Evolutionary conservation across 2,329 filamentous ascomycete species (phyloP).

Genomic region (Penicillium sp.): DNA sequence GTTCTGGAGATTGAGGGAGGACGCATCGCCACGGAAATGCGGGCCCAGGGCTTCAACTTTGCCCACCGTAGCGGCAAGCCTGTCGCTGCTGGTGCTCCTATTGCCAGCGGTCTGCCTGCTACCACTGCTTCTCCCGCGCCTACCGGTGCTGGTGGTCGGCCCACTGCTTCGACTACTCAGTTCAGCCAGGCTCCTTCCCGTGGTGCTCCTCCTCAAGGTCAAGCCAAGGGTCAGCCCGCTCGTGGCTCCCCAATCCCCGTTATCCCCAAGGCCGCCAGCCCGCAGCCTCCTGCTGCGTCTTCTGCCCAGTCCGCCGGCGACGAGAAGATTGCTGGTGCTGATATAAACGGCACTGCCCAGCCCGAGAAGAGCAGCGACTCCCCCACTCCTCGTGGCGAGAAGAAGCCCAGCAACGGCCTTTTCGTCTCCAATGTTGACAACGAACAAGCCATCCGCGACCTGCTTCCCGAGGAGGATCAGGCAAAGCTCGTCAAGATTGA

Average conservation of each 20-base stretch:
- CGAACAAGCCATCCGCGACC: constrained; percentile 78
- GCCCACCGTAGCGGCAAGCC: constrained; percentile 90
- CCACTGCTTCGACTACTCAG: constrained; percentile 42
- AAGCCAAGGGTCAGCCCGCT: constrained; percentile 37
- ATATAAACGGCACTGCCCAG: constrained; percentile 57
- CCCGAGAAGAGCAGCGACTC: constrained; percentile 47
- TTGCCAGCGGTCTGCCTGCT: constrained; percentile 32
- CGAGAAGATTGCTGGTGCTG: constrained; percentile 56
- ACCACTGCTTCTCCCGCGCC: constrained; percentile 41
- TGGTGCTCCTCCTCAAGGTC: constrained; percentile 32
- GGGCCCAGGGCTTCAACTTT: constrained; percentile 98
- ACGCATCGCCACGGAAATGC: constrained; percentile 97
- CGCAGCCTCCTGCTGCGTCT: constrained; percentile 41
- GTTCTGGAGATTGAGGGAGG: constrained; percentile 94
- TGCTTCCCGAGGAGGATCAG: constrained; percentile 83
- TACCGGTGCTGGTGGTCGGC: constrained; percentile 42
- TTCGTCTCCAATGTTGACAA: constrained; percentile 87
- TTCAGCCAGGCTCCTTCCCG: constrained; percentile 47
- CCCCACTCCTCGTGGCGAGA: constrained; percentile 62
- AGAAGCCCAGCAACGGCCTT: constrained; percentile 76
- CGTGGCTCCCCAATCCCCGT: constrained; percentile 48
- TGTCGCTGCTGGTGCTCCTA: constrained; percentile 41
- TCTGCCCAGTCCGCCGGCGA: constrained; percentile 48
- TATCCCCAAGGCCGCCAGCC: constrained; percentile 45
- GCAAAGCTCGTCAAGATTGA: constrained; percentile 78